A percentile compares a stretch with the other conserved stretches of the same genome.
Evolutionary conservation across 805 yeast genomes (phyloP).

Genomic region (Starmerella sp.): DNA sequence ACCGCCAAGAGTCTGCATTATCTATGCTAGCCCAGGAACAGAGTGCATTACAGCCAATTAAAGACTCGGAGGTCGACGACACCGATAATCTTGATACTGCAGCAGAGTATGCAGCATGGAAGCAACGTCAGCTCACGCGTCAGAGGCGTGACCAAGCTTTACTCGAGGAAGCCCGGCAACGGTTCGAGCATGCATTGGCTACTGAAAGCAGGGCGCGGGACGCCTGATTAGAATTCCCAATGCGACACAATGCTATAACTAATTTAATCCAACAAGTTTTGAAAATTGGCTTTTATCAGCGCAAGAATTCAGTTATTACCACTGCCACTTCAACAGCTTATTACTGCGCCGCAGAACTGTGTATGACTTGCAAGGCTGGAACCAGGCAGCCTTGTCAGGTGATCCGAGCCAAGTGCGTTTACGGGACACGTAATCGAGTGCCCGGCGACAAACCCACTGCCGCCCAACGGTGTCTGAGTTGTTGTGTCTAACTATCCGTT

Average conservation of each 20-base stretch:
- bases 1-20: background rate
- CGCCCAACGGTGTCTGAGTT: background rate
- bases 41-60: background rate
- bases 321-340: too few relatives aligned
- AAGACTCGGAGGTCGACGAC: slow-evolving; percentile 38
- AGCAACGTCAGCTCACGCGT: slow-evolving; percentile 32
- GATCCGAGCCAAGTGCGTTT: too few relatives aligned
- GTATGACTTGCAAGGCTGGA: too few relatives aligned
- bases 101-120: slow-evolving; percentile 36
- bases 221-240: slow-evolving; percentile 13
- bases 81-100: slow-evolving; percentile 49
- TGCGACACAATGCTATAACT: too few relatives aligned
- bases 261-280: too few relatives aligned
- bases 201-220: too few relatives aligned
- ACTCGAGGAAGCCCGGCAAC: slow-evolving; percentile 28
- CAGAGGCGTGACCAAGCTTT: slow-evolving; percentile 32
- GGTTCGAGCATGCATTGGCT: background rate
- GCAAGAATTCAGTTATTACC: too few relatives aligned
- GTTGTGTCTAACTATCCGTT: background rate
- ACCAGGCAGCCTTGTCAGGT: too few relatives aligned
- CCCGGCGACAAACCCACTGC: background rate
- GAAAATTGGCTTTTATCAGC: too few relatives aligned
- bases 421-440: background rate
- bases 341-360: too few relatives aligned
- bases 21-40: background rate